A percentile compares a stretch with the other conserved stretches of the same genome.
These are phyloP conservation scores for Mycena citricolor DNA, from an alignment of 1,284 basidiomycete genomes.

Conservation along the genomic window DNA sequence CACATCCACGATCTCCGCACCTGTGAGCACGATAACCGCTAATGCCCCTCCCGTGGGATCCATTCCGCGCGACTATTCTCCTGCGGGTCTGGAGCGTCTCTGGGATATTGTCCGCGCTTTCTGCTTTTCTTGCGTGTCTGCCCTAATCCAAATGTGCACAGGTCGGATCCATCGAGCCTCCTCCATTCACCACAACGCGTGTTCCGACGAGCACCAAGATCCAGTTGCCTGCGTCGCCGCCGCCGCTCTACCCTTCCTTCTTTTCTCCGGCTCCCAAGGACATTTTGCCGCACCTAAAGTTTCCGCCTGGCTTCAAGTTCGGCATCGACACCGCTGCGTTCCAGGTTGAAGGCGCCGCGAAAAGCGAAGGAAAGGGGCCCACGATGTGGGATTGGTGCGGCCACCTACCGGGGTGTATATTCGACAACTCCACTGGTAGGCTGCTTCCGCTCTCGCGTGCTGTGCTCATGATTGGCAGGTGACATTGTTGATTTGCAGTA, in stretches of 20 bases:
- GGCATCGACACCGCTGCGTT: constrained; percentile 50
- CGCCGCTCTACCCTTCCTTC: constrained; percentile 45
- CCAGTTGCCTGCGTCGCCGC: constrained; percentile 42
- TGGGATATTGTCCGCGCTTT: constrained; percentile 41
- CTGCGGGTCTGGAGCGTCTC: constrained; percentile 36
- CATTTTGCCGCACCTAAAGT: constrained; percentile 40
- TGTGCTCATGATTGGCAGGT: constrained; percentile 34
- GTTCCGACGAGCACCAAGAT: constrained; percentile 37
- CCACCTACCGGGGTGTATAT: constrained; percentile 39
- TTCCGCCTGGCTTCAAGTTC: constrained; percentile 45
- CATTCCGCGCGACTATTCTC: constrained; percentile 39
- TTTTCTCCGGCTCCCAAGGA: constrained; percentile 41
- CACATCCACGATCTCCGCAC: too few relatives aligned
- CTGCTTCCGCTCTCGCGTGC: not conserved
- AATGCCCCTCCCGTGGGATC: constrained; percentile 41
- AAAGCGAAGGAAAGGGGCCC: constrained; percentile 49
- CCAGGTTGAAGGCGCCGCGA: constrained; percentile 50
- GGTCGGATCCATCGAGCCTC: constrained; percentile 44
- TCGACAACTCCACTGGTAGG: constrained; percentile 42
- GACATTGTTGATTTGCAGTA: constrained; percentile 50
- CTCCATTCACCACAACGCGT: constrained; percentile 46
- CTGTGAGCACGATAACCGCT: too few relatives aligned
- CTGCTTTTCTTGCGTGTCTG: not conserved
- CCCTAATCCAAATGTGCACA: too few relatives aligned
- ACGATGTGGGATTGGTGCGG: constrained; percentile 51